These are phyloP conservation scores for Dillenia turbinata DNA, from an alignment of 164 flowering plant species.

Conservation along the genomic window DNA sequence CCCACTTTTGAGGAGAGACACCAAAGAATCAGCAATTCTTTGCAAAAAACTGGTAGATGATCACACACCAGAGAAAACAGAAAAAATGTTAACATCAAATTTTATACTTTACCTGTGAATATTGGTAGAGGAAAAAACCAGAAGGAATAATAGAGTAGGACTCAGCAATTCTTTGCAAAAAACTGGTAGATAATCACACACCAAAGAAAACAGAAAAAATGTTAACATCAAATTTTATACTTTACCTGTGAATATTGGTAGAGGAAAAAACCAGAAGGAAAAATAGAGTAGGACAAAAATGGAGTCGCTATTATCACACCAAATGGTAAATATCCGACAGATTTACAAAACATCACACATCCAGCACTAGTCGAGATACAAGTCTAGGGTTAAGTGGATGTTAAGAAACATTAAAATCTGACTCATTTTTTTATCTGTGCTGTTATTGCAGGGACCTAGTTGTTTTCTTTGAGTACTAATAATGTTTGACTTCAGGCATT, in stretches of 20 bases:
- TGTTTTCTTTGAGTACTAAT: too few relatives aligned
- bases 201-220: constrained; percentile 6
- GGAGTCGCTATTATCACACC: too few relatives aligned
- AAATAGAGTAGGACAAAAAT: not conserved
- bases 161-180: constrained; percentile 48
- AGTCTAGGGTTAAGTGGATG: too few relatives aligned
- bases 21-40: constrained; percentile 42
- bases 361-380: too few relatives aligned
- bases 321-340: too few relatives aligned
- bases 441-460: too few relatives aligned
- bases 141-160: not conserved
- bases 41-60: constrained; percentile 52
- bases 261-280: not conserved
- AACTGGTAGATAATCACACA: constrained; percentile 34
- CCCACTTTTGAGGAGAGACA: constrained; percentile 66
- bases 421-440: too few relatives aligned
- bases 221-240: not conserved
- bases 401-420: too few relatives aligned
- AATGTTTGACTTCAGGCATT: too few relatives aligned
- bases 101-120: not conserved
- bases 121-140: too few relatives aligned
- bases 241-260: not conserved
- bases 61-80: constrained; percentile 7
- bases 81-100: not conserved
- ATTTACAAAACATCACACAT: too few relatives aligned